Evolutionary conservation across 768 basidiomycete species (phyloP).

Genomic region (Harrya chromipes): DNA sequence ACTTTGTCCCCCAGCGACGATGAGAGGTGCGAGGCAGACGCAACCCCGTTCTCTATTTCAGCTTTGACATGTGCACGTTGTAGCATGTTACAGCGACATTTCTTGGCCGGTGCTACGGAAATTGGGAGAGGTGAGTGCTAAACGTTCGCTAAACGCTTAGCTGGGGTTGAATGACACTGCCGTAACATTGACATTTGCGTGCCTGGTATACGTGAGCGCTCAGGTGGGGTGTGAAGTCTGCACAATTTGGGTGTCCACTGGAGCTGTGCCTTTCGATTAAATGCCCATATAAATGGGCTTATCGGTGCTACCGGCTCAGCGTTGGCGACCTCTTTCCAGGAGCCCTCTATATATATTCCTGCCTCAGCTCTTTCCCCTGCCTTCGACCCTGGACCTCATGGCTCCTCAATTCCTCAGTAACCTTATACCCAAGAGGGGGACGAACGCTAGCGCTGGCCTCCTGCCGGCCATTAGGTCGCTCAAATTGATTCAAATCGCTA

Average conservation of each 20-base stretch:
- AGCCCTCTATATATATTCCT: neutral
- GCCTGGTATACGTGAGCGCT: constrained; percentile 13
- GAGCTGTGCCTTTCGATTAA: constrained; percentile 5
- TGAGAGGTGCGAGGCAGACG: no score
- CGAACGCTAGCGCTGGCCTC: constrained; percentile 33
- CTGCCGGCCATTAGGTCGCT: constrained; percentile 42
- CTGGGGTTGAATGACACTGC: constrained; percentile 8
- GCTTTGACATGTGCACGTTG: no score
- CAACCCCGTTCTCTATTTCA: no score
- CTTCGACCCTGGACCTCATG: constrained; percentile 10
- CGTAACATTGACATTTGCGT: constrained; percentile 15
- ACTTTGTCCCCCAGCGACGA: no score
- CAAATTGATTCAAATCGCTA: constrained; percentile 53
- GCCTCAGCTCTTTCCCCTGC: neutral
- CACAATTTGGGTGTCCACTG: constrained; percentile 4
- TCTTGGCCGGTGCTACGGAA: no score
- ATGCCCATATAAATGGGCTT: constrained; percentile 8
- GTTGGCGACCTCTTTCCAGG: neutral
- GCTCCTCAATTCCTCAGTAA: constrained; percentile 40
- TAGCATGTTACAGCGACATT: no score
- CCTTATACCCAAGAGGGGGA: constrained; percentile 49
- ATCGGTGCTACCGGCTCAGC: neutral
- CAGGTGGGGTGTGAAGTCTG: neutral
- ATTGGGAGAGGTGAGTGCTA: no score
- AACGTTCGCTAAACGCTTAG: constrained; percentile 2